Percentiles rank a stretch among this genome's conserved stretches.
Conservation (phyloP, 139 green algal species). For the Spirogloea muscicola region DNA sequence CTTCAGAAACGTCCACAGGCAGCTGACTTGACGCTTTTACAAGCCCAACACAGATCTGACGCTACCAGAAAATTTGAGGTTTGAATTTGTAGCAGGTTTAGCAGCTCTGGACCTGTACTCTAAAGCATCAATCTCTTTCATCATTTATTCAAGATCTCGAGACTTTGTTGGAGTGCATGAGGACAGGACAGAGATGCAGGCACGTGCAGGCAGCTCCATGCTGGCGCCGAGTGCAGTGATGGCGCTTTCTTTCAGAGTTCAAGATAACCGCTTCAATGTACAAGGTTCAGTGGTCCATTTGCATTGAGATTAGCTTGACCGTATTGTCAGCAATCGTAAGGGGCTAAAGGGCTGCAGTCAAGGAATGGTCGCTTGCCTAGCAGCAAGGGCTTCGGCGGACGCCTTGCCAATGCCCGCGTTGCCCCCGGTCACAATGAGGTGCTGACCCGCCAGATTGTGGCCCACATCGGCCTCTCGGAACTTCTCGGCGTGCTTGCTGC, state of each 20-base stretch:
- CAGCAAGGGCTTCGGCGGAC: conserved; percentile 10
- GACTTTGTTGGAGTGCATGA: background rate
- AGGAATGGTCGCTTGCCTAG: background rate
- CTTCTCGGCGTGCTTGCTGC: conserved; percentile 6
- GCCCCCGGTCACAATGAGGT: conserved; percentile 38
- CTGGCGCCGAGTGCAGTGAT: too few species aligned
- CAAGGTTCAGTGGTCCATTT: too few species aligned
- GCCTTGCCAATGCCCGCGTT: conserved; percentile 45
- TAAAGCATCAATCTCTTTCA: background rate
- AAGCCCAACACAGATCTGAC: too few species aligned
- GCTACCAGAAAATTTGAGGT: background rate
- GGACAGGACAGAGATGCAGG: too few species aligned
- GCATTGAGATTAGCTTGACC: too few species aligned
- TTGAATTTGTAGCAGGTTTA: background rate
- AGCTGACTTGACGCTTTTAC: too few species aligned
- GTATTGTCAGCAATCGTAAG: too few species aligned
- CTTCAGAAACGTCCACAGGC: too few species aligned
- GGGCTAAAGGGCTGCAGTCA: too few species aligned
- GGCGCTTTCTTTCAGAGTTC: too few species aligned
- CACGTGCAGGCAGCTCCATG: too few species aligned
- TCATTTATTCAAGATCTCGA: background rate
- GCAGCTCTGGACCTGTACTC: background rate
- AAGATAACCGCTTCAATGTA: too few species aligned
- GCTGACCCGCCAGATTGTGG: background rate
- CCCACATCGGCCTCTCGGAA: conserved; percentile 3